phyloP scores from a whole-genome alignment of 352 stramenopile species.

The Globisporangium orthogonon region DNA sequence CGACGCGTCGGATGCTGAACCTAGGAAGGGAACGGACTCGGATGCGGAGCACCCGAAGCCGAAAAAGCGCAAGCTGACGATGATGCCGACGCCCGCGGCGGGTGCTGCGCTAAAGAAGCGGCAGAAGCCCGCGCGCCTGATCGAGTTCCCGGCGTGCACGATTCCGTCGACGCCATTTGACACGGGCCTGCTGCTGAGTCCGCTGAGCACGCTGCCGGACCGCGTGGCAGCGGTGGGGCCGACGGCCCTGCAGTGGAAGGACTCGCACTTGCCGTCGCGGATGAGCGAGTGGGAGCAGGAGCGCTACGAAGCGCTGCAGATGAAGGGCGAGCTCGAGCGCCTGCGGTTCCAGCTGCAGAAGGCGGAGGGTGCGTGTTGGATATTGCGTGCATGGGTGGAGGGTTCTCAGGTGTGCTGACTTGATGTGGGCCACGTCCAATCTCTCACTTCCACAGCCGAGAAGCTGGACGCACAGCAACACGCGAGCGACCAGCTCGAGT shows the following conservation, averaged over 20 bases:
- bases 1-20: conserved; percentile 9
- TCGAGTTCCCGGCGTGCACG: conserved; percentile 64
- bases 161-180: conserved; percentile 65
- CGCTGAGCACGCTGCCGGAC: conserved; percentile 60
- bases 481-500: conserved; percentile 72
- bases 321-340: conserved; percentile 76
- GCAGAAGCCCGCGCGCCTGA: conserved; percentile 34
- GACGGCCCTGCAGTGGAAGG: conserved; percentile 65
- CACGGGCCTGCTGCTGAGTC: conserved; percentile 56
- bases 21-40: background rate
- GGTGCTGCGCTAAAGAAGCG: conserved; percentile 31
- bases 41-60: conserved; percentile 12
- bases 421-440: background rate
- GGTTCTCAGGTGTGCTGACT: background rate
- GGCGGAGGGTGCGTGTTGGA: conserved; percentile 36
- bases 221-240: conserved; percentile 59
- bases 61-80: conserved; percentile 61
- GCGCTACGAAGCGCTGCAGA: conserved; percentile 59
- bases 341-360: conserved; percentile 69
- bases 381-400: no score
- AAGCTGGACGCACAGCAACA: conserved; percentile 71
- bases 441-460: conserved; percentile 30
- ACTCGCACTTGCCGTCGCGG: conserved; percentile 56
- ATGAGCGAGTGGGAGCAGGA: conserved; percentile 79
- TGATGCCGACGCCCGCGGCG: conserved; percentile 20